Percentiles rank a stretch among this genome's conserved stretches.
These are phyloP conservation scores for Apium graveolens DNA, from an alignment of 129 eudicot species.

Conservation along the genomic window DNA sequence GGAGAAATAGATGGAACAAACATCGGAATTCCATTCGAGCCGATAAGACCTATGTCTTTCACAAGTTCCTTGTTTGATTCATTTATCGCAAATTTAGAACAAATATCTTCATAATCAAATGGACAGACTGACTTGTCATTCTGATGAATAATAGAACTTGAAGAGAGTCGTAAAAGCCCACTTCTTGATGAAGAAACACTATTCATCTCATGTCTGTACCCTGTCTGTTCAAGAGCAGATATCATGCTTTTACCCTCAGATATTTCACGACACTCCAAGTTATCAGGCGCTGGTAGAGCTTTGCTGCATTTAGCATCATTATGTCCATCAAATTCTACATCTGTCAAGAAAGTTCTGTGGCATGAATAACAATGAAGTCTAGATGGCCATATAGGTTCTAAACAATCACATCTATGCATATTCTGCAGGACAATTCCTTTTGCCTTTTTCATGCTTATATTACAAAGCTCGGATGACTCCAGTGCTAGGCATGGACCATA, in stretches of 20 bases:
- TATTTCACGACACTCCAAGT: conserved; percentile 9
- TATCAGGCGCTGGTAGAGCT: conserved; percentile 13
- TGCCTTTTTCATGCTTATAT: conserved; percentile 16
- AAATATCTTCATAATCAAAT: conserved; percentile 39
- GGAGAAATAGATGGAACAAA: conserved; percentile 27
- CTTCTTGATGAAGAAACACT: conserved; percentile 4
- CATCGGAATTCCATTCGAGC: conserved; percentile 47
- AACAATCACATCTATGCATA: conserved; percentile 39
- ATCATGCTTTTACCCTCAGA: background rate
- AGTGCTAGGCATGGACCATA: conserved; percentile 21
- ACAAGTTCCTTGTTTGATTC: conserved; percentile 54
- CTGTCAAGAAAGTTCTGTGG: conserved; percentile 39
- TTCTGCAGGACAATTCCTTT: conserved; percentile 24
- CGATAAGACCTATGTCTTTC: conserved; percentile 45
- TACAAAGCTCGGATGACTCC: conserved; percentile 8
- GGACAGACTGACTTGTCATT: conserved; percentile 32
- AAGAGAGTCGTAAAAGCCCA: background rate
- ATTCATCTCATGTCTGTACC: background rate
- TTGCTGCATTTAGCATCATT: conserved; percentile 29
- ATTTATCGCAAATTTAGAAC: conserved; percentile 46
- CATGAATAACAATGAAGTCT: conserved; percentile 38
- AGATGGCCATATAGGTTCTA: conserved; percentile 43
- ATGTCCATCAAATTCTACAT: conserved; percentile 42
- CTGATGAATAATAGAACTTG: conserved; percentile 14
- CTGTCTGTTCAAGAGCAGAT: conserved; percentile 8